A percentile compares a stretch with the other conserved stretches of the same genome.
Conservation (phyloP, 495 filamentous ascomycete species). For the Annulohypoxylon bovei region DNA sequence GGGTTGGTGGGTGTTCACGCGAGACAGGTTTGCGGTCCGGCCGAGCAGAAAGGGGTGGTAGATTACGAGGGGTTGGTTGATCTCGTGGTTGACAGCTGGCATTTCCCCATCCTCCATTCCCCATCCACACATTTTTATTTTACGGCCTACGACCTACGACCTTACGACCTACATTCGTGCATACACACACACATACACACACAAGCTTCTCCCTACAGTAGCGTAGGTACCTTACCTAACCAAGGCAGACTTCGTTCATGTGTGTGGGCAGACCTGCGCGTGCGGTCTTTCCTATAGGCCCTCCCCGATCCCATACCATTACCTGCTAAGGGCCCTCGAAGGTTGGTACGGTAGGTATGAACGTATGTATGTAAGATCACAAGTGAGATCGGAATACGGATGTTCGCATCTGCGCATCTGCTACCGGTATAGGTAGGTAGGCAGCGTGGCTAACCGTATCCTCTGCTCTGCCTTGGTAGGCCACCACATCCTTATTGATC, state of each 20-base stretch:
- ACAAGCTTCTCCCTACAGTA: neutral
- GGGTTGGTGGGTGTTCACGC: conserved; percentile 38
- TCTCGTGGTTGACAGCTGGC: conserved; percentile 44
- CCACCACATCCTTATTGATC: neutral
- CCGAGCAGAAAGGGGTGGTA: conserved; percentile 29
- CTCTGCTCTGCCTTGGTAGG: neutral
- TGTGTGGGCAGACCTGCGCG: conserved; percentile 6
- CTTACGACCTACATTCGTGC: neutral
- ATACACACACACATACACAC: neutral
- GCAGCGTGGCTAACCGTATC: neutral
- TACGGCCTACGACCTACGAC: too few species aligned
- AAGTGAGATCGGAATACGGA: conserved; percentile 43
- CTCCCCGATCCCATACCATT: neutral
- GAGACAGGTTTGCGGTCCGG: conserved; percentile 36
- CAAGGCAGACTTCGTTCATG: conserved; percentile 26
- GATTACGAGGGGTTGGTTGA: conserved; percentile 21
- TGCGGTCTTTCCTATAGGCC: conserved; percentile 2
- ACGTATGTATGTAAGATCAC: conserved; percentile 34
- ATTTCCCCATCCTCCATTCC: conserved; percentile 12
- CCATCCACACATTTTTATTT: neutral
- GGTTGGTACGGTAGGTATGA: conserved; percentile 20
- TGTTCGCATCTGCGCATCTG: conserved; percentile 31
- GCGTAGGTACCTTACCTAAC: conserved; percentile 26
- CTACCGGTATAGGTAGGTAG: neutral
- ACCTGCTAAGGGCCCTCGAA: neutral